These are phyloP conservation scores for Ceratocystis alfenasii DNA, from an alignment of 2,329 filamentous ascomycete species.

Conservation along the genomic window DNA sequence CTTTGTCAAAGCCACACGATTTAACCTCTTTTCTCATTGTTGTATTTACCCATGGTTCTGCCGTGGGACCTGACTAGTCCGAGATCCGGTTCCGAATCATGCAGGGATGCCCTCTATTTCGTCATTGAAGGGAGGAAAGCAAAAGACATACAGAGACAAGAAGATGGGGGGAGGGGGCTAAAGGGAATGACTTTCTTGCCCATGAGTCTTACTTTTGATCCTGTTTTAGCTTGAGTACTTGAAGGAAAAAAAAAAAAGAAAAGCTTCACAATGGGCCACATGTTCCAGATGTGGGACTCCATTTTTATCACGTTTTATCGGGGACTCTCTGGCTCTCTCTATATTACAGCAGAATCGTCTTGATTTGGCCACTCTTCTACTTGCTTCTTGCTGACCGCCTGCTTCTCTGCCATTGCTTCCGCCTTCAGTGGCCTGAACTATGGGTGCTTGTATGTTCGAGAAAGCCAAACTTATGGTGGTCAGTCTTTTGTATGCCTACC, in stretches of 20 bases:
- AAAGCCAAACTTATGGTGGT: background rate
- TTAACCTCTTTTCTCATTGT: background rate
- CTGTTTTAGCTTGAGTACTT: background rate
- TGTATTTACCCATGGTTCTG: background rate
- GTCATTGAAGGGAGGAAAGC: constrained; percentile 3
- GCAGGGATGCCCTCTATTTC: background rate
- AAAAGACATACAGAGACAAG: too few relatives aligned
- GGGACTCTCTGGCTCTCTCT: too few relatives aligned
- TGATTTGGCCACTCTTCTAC: too few relatives aligned
- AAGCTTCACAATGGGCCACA: background rate
- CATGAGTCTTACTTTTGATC: background rate
- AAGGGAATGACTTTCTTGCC: background rate
- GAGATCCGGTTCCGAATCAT: background rate
- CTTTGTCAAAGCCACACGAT: too few relatives aligned
- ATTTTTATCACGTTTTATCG: background rate
- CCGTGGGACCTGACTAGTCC: constrained; percentile 1
- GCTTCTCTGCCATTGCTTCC: background rate
- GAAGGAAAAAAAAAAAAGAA: background rate
- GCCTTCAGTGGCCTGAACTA: background rate
- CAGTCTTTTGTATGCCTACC: background rate
- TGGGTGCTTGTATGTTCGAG: background rate
- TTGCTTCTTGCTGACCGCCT: constrained; percentile 2
- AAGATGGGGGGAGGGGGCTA: background rate
- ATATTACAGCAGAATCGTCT: too few relatives aligned
- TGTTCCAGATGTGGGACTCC: background rate